Evolutionary conservation across 1,139 yeast genomes (phyloP), one percentile per base, ranked within the genome.

Genomic region (Kodamaea plutei): DNA sequence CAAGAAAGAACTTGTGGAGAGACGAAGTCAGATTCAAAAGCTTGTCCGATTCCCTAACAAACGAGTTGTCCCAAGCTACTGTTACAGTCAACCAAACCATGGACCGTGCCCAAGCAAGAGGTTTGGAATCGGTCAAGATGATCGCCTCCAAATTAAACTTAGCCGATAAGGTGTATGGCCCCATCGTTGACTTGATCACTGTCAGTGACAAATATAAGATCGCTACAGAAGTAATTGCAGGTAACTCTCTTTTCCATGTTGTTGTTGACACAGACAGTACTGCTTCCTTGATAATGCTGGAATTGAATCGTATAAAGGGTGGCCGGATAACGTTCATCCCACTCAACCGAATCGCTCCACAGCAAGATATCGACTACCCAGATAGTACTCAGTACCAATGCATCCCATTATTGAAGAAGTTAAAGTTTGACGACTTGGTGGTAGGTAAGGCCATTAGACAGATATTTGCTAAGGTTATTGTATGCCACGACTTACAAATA

Each of bases 281-380:
- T 1, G 97, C 97, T 0, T 69, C 87, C 4, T 51, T 72, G 9
- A 56, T 91, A 3, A 82, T 91, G 81, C 80, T 81, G 28, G 93
- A 85, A 48, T 62, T 91, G 37, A 68, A 69, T n/a, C 67, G 84
- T 33, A 76, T 73, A 35, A 78, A 75, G 40, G 69, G 78, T 4
- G 97, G 97, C 1, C 71, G 96, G 47, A 89, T 84, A 0, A 87
- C 97, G 0, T 88, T 91, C 48, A 79, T 91, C 61, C 97, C 98
- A 0, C 63, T 91, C 43, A 87, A 87, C 50, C 68, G 95, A 43
- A 51, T 89, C n/a, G 48, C 56, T 4, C 28, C 35, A 1, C 59
- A 69, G 5, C 31, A 41, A 1, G 30, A 25, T 3, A 47, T 61
- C 4, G 52, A 51, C 3, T 77, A 75, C 44, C 91, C 91, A 0